Base-by-base conservation (phyloP, 768 basidiomycete genomes). In the Polyporus arcularius region DNA sequence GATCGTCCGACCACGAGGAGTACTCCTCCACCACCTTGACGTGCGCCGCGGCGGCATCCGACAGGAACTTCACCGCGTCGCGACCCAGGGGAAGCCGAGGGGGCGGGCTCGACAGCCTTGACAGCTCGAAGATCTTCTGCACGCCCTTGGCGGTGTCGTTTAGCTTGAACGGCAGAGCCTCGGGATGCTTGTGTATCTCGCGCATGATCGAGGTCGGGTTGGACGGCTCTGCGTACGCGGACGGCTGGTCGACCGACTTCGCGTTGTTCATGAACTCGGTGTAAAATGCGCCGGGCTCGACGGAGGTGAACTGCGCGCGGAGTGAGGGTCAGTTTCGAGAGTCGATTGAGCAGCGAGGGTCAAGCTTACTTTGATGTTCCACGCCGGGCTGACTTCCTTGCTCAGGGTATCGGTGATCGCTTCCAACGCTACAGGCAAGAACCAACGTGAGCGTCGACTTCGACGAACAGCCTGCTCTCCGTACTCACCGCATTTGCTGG, bases 331-430 rank as follows among this genome's bases (percentile, higher is more conserved):
- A 38, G 55, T 28, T 41, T 38, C 16, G 11, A 11, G 15, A n/a
- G 40, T 10, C 9, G 16, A 30, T 1, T 14, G 10, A 26, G 8
- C 14, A 45, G 41, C 10, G 57, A 28, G 12, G 31, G 4, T 4
- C 9, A 8, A 18, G 43, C 72, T n/a, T 53, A 78, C 80, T 68
- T 76, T 80, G 66, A 82, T 80, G 53, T 81, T 79, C 80, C 80
- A 82, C 21, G 32, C 68, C 11, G 81, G 80, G 47, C 80, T 78
- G 3, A 81, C 57, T 58, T 82, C 81, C 43, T 68, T 64, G 4
- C 67, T 68, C 30, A 81, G 61, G 1, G 78, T 65, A 59, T 80
- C 74, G 2, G 72, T 75, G 32, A 79, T 62, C 18, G 75, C 77
- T 49, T 79, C 76, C 62, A 63, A 39, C 32, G 64, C 67, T 64